Evolutionary conservation across 2,329 filamentous ascomycete genomes (phyloP), one percentile per base, ranked within the genome.

Genomic region (Tolypocladium tropicale): DNA sequence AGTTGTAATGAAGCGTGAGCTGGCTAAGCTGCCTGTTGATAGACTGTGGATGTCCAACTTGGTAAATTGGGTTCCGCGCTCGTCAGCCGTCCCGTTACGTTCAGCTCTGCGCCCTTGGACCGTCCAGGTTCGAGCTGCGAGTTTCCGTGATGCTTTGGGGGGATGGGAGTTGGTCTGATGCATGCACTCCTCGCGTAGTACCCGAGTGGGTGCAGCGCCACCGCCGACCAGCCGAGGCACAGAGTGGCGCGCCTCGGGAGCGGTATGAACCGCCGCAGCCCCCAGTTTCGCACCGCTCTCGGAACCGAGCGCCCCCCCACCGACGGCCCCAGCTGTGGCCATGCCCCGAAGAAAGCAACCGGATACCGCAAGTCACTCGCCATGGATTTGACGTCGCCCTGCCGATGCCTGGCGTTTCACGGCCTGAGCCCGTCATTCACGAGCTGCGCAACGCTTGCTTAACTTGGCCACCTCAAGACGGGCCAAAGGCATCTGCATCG

Each of bases 181-280:
- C 30, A 28, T 12, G n/a, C n/a, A n/a, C n/a, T n/a, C n/a, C n/a
- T n/a, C n/a, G n/a, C n/a, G 41, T 28, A 6, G 21, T 12, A 25
- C 41, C n/a, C 21, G 11, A 25, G 41, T 25, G 12, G 10, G 34
- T 36, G 34, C 16, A 41, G 18, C n/a, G 43, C 43, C 25, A 30
- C 43, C 25, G 18, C 43, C 14, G 32, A 25, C 51, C 32, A 53
- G 51, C 51, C 51, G 51, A 53, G 51, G 51, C 30, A 25, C 51
- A 53, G 34, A 37, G 51, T 53, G 34, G 51, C 50, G 51, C 50
- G 21, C 51, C 51, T 53, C 51, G 51, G 51, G 51, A 53, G 11
- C 51, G 14, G 50, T 11, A 25, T 14, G 16, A 46, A 46, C 5
- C 21, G 21, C 39, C 39, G 39, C 21, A 11, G 39, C n/a, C 39